Evolutionary conservation across 352 stramenopile species (phyloP), one percentile per base, ranked within the genome.

Genomic region (Globisporangium paroecandrum): DNA sequence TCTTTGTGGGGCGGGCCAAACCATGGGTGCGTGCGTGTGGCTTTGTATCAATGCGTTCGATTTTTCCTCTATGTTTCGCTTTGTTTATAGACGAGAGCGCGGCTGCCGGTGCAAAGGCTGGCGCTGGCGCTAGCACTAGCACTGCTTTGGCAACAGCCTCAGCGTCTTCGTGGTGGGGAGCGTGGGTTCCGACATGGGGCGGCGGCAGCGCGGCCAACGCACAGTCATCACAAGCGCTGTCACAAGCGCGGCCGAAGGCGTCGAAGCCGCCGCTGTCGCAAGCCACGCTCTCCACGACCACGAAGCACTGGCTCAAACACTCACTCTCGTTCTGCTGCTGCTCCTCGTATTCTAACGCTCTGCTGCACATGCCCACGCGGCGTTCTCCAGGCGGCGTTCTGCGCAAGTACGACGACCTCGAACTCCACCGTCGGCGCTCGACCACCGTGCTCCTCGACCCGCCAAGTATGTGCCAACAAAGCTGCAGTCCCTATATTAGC

Each of bases 391-490:
- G 71, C 55, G 70, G 69, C 29, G 79, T 83, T 57, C 68, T 81
- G 38, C 81, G 83, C 64, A 90, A 90, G 66, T 83, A 89, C 51
- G 83, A 92, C n/a, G 84, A 92, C 43, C 22, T 80, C 6, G 84
- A 92, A 24, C 65, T 61, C 46, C 65, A 69, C 34, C 75, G 82
- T 1, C 79, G 84, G 24, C 81, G 82, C 24, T 89, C 84, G 0
- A 73, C 77, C 29, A 89, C 82, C 13, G 59, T 92, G 49, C 62
- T 80, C 0, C 72, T 89, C 12, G 83, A 91, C 59, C 71, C 84
- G 22, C 76, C 81, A 25, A 71, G 84, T 92, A 82, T 60, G 83
- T 82, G 4, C 29, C 2, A 27, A 6, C 38, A 46, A 46, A n/a
- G 13, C 49, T 24, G 18, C 46, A n/a, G 43, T 46, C 0, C 36